These are phyloP conservation scores for Radiomyces spectabilis DNA, from an alignment of 192 early-diverging fungal species.

Conservation along the genomic window DNA sequence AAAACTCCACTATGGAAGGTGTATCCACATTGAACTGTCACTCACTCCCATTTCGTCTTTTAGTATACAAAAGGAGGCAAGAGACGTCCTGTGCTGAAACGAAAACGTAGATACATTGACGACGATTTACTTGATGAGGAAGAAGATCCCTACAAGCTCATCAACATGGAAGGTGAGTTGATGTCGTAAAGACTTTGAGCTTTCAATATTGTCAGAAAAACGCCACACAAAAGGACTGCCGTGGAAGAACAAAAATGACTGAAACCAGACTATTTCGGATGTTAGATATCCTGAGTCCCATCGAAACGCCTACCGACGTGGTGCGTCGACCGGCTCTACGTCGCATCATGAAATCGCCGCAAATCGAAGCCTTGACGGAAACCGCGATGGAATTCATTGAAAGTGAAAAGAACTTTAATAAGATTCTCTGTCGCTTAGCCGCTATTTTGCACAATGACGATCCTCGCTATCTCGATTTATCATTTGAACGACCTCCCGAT, in stretches of 20 bases:
- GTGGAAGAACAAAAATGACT: slow-evolving; percentile 5
- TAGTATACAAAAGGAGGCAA: slow-evolving; percentile 32
- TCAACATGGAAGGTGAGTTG: slow-evolving; percentile 47
- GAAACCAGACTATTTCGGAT: slow-evolving; percentile 18
- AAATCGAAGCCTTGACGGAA: slow-evolving; percentile 45
- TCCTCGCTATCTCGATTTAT: slow-evolving; percentile 48
- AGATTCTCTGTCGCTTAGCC: slow-evolving; percentile 45
- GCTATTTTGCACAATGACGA: slow-evolving; percentile 53
- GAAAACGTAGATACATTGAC: slow-evolving; percentile 13
- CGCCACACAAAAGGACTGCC: background rate
- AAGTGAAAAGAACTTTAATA: slow-evolving; percentile 51
- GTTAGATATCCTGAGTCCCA: slow-evolving; percentile 42
- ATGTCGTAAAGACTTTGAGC: background rate
- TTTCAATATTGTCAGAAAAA: background rate
- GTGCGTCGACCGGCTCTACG: slow-evolving; percentile 36
- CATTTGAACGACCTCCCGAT: slow-evolving; percentile 32
- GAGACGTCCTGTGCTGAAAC: slow-evolving; percentile 30
- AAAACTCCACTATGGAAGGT: slow-evolving; percentile 10
- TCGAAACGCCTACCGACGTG: slow-evolving; percentile 48
- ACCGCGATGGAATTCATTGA: slow-evolving; percentile 59
- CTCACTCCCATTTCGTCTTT: slow-evolving; percentile 1
- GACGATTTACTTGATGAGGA: slow-evolving; percentile 37
- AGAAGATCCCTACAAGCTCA: slow-evolving; percentile 54
- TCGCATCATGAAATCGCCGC: slow-evolving; percentile 42
- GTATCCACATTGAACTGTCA: slow-evolving; percentile 10